Conservation (phyloP, 441 rosid species). For the Arabidopsis hybrid region DNA sequence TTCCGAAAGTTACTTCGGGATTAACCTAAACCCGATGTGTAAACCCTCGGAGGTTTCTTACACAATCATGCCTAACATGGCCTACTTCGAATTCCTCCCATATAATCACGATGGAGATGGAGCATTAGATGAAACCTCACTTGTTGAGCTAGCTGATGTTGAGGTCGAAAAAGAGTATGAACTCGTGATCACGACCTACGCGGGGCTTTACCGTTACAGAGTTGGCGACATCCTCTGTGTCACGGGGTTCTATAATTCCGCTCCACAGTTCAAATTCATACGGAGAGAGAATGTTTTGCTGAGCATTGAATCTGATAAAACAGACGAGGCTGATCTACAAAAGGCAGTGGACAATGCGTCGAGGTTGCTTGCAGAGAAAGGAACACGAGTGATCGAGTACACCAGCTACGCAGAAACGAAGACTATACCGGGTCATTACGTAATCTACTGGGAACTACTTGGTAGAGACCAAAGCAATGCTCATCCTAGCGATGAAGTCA, state of each 20-base stretch:
- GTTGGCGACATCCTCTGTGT: constrained; percentile 72
- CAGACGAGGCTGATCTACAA: constrained; percentile 73
- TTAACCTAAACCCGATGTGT: constrained; percentile 70
- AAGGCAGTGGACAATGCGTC: constrained; percentile 67
- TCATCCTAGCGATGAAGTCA: constrained; percentile 49
- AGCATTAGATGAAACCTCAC: constrained; percentile 40
- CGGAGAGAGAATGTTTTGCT: constrained; percentile 69
- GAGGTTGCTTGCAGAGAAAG: constrained; percentile 49
- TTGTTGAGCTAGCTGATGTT: constrained; percentile 64
- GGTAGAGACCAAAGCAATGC: constrained; percentile 46
- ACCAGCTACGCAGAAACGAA: constrained; percentile 66
- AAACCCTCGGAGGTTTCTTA: constrained; percentile 71
- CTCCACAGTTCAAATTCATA: constrained; percentile 65
- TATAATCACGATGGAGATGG: constrained; percentile 43
- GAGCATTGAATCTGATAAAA: constrained; percentile 72
- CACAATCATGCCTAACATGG: constrained; percentile 84
- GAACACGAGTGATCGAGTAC: constrained; percentile 66
- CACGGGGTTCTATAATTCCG: constrained; percentile 60
- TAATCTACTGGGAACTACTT: constrained; percentile 66
- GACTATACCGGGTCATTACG: constrained; percentile 68
- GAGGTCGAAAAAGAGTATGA: constrained; percentile 67
- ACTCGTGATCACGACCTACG: constrained; percentile 65
- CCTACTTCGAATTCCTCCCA: constrained; percentile 68
- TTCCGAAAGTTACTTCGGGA: constrained; percentile 77
- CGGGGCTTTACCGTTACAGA: constrained; percentile 67